Evolutionary conservation across 192 early-diverging fungal species (phyloP), one percentile per base, ranked within the genome.

Genomic region (Backusella morwellensis): DNA sequence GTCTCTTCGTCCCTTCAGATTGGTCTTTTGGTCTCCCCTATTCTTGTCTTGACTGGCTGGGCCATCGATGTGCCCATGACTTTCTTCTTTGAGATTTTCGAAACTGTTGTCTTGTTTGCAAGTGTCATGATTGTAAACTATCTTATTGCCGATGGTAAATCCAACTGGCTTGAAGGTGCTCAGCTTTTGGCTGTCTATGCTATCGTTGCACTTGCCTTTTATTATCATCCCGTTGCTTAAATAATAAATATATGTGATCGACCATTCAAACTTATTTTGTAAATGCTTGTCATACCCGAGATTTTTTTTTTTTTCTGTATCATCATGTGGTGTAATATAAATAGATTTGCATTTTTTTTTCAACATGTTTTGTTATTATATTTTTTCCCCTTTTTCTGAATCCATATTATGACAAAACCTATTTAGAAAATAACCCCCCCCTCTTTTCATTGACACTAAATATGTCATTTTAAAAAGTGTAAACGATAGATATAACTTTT

Each of bases 161-260:
- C 92, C 8, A 97, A 98, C 84, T 99, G 95, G 95, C 85, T 99
- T 17, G 95, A 96, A 82, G 97, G 97, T 9, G 87, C 88, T 52
- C 90, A 97, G 84, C 82, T 97, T 35, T 81, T 99, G 36, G 56
- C 87, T 11, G 87, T 93, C 0, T 99, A 98, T 86, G 47, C 88
- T 26, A 95, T 99, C 52, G 89, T 99, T 70, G 93, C 90, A 26
- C 86, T 95, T 23, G 95, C 94, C 5, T 96, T 94, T 77, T 96
- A 86, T 80, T 90, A 92, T 74, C 90, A 92, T 71, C 91, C 92
- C 1, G 80, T 78, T 36, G 36, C 23, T 34, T 7, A 73, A 66
- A 63, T 63, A 63, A 63, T 21, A n/a, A 17, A 21, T 56, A 21
- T 4, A 63, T 63, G 8, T 26, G 56, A 63, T 63, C 56, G 56